phyloP scores from a whole-genome alignment of 768 basidiomycete genomes.

The Tylopilus sp. region DNA sequence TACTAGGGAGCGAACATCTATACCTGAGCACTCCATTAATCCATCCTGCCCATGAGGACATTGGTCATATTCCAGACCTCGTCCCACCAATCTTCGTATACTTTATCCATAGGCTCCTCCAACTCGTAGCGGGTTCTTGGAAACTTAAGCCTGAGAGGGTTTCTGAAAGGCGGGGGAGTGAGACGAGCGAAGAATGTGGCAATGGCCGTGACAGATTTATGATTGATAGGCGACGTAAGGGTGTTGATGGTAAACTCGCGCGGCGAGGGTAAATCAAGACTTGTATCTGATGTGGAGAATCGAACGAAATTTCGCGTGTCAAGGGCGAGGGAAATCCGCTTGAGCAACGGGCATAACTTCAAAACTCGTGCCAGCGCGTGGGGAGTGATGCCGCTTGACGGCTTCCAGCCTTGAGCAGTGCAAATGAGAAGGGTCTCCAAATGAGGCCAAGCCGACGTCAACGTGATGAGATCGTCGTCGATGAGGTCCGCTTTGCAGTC shows the following conservation, averaged over 20 bases:
- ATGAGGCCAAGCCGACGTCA: not conserved
- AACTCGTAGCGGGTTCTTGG: no score
- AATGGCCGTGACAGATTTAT: no score
- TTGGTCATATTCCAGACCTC: no score
- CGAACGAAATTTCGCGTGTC: not conserved
- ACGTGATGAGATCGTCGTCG: not conserved
- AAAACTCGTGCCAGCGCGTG: not conserved
- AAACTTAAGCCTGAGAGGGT: no score
- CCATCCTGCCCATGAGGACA: no score
- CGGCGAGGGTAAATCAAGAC: not conserved
- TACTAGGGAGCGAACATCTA: no score
- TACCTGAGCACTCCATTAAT: no score
- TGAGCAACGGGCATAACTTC: not conserved
- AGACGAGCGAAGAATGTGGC: no score
- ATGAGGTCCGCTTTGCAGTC: not conserved
- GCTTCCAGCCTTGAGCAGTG: not conserved
- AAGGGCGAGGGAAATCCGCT: not conserved
- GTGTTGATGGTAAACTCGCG: not conserved
- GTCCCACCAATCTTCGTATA: no score
- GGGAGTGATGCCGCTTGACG: not conserved
- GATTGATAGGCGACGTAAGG: not conserved
- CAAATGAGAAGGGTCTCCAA: not conserved
- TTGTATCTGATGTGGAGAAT: not conserved
- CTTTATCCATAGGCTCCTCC: no score
- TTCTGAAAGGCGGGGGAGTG: no score